phyloP scores from a whole-genome alignment of 441 rosid species.

The Arabidopsis hybrid region DNA sequence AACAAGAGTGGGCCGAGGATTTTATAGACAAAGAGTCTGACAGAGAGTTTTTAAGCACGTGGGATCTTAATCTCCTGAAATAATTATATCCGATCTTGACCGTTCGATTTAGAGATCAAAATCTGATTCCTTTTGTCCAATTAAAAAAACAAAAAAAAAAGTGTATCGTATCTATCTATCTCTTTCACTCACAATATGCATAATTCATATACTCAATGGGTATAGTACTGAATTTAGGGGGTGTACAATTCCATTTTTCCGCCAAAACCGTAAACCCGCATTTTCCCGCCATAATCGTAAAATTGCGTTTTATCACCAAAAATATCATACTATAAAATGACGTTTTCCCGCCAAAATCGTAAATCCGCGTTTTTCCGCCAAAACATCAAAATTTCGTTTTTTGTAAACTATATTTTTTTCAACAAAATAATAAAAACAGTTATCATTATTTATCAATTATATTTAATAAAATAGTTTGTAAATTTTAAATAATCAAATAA shows the following conservation, averaged over 20 bases:
- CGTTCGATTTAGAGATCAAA: constrained; percentile 29
- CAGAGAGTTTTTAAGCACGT: constrained; percentile 33
- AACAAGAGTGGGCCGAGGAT: constrained; percentile 35
- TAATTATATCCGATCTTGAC: constrained; percentile 20
- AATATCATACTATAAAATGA: no score
- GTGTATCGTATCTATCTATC: constrained; percentile 10
- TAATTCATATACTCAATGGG: background rate
- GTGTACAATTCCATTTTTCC: background rate
- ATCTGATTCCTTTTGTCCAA: constrained; percentile 9
- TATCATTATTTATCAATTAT: no score
- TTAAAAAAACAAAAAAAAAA: background rate
- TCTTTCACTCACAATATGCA: constrained; percentile 11
- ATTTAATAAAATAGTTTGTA: no score
- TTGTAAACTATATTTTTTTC: no score
- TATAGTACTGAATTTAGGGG: background rate
- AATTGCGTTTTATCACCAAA: no score
- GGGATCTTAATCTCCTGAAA: constrained; percentile 35
- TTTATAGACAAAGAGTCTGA: constrained; percentile 41
- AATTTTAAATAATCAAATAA: no score
- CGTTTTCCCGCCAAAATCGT: no score
- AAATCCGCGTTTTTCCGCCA: no score
- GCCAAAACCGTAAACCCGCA: no score
- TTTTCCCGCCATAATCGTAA: no score
- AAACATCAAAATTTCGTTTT: no score
- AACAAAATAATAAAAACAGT: no score